Percentiles rank a stretch among this genome's conserved stretches.
phyloP scores from a whole-genome alignment of 1,139 yeast genomes.

The Yamadazyma spencermartinsiae region DNA sequence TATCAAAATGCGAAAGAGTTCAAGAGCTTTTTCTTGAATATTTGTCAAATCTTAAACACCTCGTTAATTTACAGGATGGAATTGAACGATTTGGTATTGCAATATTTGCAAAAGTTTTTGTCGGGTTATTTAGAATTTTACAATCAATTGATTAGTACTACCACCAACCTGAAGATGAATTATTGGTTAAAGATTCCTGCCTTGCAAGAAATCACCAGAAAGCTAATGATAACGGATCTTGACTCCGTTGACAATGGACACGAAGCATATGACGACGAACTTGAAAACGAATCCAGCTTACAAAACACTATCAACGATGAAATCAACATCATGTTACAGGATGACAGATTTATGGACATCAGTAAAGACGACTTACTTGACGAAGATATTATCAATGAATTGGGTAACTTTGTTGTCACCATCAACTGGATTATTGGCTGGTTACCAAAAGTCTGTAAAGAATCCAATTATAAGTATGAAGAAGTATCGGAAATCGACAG shows the following conservation, averaged over 20 bases:
- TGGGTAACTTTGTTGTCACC: slow-evolving; percentile 50
- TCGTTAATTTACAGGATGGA: slow-evolving; percentile 56
- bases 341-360: slow-evolving; percentile 27
- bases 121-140: slow-evolving; percentile 31
- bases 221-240: slow-evolving; percentile 18
- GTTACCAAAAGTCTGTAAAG: slow-evolving; percentile 54
- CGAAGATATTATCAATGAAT: slow-evolving; percentile 46
- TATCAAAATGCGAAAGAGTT: slow-evolving; percentile 58
- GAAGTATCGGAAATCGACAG: slow-evolving; percentile 42
- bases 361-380: slow-evolving; percentile 45
- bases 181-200: slow-evolving; percentile 46
- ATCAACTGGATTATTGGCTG: slow-evolving; percentile 51
- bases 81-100: slow-evolving; percentile 47
- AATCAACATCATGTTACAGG: slow-evolving; percentile 32
- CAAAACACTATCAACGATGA: slow-evolving; percentile 25
- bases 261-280: slow-evolving; percentile 12
- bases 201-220: slow-evolving; percentile 33
- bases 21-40: slow-evolving; percentile 48
- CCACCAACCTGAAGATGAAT: slow-evolving; percentile 20
- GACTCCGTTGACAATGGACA: slow-evolving; percentile 8
- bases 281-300: slow-evolving; percentile 15
- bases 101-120: slow-evolving; percentile 33
- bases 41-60: slow-evolving; percentile 61
- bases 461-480: slow-evolving; percentile 33
- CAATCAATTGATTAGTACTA: slow-evolving; percentile 26